Evolutionary conservation across 352 stramenopile genomes (phyloP), one percentile per base, ranked within the genome.

Genomic region (Globisporangium nodosum): DNA sequence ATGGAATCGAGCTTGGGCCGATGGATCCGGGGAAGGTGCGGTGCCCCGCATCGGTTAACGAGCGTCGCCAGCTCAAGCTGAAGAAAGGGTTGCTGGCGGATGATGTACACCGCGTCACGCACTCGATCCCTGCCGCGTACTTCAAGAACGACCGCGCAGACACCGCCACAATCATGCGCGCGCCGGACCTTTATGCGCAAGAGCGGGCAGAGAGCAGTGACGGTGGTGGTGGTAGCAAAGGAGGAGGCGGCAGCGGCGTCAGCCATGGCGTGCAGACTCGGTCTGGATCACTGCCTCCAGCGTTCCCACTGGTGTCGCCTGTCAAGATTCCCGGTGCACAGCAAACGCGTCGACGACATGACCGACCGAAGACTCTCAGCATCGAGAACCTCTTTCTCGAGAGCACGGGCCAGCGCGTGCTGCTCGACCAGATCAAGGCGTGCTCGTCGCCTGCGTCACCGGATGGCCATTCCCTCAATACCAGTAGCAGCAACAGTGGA

Each of bases 341-440:
- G 12, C 15, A 20, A 27, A 2, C 49, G 6, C 30, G 37, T 43
- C 37, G 37, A 43, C 37, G 37, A 18, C 18, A n/a, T 35, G 16
- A 1, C 47, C 60, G 64, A 33, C 43, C 49, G 0, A 69, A 70
- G 18, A 52, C 59, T 3, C 43, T 73, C 42, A 61, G 47, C 24
- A 50, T 81, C 1, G 78, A 88, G 60, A 76, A 68, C 27, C 37
- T 87, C 2, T 66, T 85, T 5, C 31, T 78, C 31, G 76, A 79
- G 52, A 77, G 76, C 54, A 74, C 73, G 8, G 73, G 70, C 13
- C 70, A 88, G 58, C 78, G 78, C 11, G 43, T 51, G 21, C 16
- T 79, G 37, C 65, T 88, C 3, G 72, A 87, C 15, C 76, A 87
- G 31, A 66, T 88, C 58, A 88, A 88, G 58, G 68, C 63, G 24